A percentile compares a stretch with the other conserved stretches of the same genome.
phyloP scores from a whole-genome alignment of 345 rosid genomes.

The Rhodamnia argentea region DNA sequence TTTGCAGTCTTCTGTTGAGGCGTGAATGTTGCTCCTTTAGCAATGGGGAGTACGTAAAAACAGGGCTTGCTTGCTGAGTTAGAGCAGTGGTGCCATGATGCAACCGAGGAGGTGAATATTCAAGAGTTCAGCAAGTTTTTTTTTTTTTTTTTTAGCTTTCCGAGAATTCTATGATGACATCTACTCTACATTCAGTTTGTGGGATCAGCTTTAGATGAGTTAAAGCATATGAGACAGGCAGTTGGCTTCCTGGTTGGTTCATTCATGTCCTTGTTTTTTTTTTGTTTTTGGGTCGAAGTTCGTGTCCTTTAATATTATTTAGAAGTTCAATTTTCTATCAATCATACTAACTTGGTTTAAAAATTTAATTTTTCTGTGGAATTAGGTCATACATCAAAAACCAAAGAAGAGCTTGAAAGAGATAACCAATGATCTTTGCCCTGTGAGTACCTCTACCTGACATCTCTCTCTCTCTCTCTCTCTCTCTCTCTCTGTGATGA shows the following conservation, averaged over 20 bases:
- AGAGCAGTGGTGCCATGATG: slow-evolving; percentile 80
- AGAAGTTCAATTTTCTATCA: not conserved
- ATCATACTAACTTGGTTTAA: not conserved
- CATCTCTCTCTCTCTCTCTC: not conserved
- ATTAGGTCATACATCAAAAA: slow-evolving; percentile 90
- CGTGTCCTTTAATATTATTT: not conserved
- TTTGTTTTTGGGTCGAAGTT: too few relatives aligned
- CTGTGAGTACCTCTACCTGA: not conserved
- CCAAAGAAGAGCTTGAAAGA: slow-evolving; percentile 86
- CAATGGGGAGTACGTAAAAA: slow-evolving; percentile 86
- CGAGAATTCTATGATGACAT: not conserved
- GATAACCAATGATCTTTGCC: slow-evolving; percentile 86
- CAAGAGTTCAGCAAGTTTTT: not conserved
- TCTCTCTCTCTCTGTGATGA: not conserved
- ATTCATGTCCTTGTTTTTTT: too few relatives aligned
- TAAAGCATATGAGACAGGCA: slow-evolving; percentile 95
- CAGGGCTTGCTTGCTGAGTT: slow-evolving; percentile 90
- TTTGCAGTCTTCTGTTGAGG: slow-evolving; percentile 78
- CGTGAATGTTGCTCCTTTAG: slow-evolving; percentile 99
- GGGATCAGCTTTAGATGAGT: slow-evolving; percentile 87
- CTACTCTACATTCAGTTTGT: slow-evolving; percentile 43
- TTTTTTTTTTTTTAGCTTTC: not conserved
- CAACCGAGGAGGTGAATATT: slow-evolving; percentile 65
- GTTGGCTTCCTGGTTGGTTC: slow-evolving; percentile 86
- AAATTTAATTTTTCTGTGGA: slow-evolving; percentile 1